Conservation (phyloP, 2,329 filamentous ascomycete genomes). For the Botrytis fabae region DNA sequence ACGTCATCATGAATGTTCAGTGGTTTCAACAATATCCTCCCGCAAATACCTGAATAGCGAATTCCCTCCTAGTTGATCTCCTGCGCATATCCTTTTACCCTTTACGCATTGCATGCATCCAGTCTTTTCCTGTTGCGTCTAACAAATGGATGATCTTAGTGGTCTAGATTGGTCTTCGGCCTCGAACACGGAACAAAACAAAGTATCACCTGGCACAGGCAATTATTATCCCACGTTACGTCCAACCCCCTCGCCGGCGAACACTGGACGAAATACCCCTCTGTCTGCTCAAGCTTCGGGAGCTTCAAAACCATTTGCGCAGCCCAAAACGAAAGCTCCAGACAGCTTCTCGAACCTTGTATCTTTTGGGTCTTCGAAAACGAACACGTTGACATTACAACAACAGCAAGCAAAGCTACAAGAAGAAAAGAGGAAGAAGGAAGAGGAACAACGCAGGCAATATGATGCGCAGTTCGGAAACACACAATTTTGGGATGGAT, state of each 20-base stretch:
- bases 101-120: constrained; percentile 26
- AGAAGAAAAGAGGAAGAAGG: constrained; percentile 67
- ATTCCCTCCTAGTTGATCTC: not conserved
- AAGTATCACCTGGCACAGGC: constrained; percentile 47
- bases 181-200: constrained; percentile 39
- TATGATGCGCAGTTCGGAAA: constrained; percentile 78
- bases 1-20: not conserved
- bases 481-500: constrained; percentile 71
- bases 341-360: constrained; percentile 81
- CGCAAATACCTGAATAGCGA: not conserved
- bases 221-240: constrained; percentile 53
- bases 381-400: constrained; percentile 72
- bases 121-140: constrained; percentile 1
- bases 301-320: constrained; percentile 40
- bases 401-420: constrained; percentile 72
- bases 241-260: constrained; percentile 50
- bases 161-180: constrained; percentile 58
- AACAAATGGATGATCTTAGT: constrained; percentile 62
- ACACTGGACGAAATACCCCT: constrained; percentile 58
- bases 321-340: constrained; percentile 48
- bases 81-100: not conserved
- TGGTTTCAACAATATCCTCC: not conserved
- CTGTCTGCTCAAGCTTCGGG: constrained; percentile 47
- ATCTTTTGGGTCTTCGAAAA: constrained; percentile 57
- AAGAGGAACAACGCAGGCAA: constrained; percentile 69